phyloP scores from a whole-genome alignment of 176 grass and related monocot species.

The Zoysia pacifica region DNA sequence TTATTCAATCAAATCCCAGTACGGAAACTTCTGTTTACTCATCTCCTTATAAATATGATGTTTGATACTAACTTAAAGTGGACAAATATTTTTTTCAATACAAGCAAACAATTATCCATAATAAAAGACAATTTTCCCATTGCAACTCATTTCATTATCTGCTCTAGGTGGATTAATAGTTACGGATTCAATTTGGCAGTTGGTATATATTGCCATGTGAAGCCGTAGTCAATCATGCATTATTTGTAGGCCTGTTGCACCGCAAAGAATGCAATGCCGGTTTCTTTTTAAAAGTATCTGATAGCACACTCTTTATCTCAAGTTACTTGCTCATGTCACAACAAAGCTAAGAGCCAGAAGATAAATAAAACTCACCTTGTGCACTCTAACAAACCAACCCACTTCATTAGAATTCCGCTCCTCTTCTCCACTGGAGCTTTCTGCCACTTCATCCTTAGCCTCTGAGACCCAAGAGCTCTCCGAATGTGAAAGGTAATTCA shows the following conservation, averaged over 20 bases:
- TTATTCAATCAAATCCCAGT: not conserved
- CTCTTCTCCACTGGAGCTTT: conserved; percentile 15
- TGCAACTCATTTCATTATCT: not conserved
- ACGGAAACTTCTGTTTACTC: not conserved
- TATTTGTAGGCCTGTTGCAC: conserved; percentile 11
- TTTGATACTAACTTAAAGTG: not conserved
- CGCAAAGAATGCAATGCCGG: not conserved
- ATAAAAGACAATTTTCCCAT: not conserved
- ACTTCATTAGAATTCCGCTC: conserved; percentile 24
- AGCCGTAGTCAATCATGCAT: not conserved
- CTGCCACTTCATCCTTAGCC: conserved; percentile 7
- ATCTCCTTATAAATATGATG: not conserved
- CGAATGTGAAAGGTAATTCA: conserved; percentile 4
- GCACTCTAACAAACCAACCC: conserved; percentile 44
- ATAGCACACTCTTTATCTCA: not conserved
- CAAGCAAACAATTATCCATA: not conserved
- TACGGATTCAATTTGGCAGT: not conserved
- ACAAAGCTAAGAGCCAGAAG: not conserved
- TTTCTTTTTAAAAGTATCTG: not conserved
- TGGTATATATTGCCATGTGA: not conserved
- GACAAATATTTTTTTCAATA: not conserved
- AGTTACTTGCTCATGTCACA: conserved; percentile 4
- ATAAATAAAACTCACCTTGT: conserved; percentile 36
- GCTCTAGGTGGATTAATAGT: not conserved
- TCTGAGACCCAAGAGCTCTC: not conserved